phyloP scores from a whole-genome alignment of 257 asterid species.

The Forsythia suspensa region DNA sequence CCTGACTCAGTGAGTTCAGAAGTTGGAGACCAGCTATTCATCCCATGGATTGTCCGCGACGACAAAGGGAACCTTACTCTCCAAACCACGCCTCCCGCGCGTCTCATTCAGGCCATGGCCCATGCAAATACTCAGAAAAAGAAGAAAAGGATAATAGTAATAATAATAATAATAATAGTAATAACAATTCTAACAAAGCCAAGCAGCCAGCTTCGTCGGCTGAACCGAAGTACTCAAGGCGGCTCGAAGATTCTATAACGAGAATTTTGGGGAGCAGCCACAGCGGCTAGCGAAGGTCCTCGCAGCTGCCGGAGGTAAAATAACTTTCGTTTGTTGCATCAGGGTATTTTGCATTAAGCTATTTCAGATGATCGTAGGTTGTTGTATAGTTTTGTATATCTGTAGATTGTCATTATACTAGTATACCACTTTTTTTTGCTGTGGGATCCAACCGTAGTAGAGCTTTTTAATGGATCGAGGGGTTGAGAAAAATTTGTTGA shows the following conservation, averaged over 20 bases:
- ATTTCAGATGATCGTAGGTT: background rate
- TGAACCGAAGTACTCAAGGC: constrained; percentile 85
- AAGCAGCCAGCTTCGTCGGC: constrained; percentile 28
- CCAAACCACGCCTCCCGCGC: constrained; percentile 54
- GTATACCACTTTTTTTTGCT: too few species aligned
- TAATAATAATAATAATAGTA: background rate
- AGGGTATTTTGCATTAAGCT: constrained; percentile 3
- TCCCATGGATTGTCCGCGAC: constrained; percentile 77
- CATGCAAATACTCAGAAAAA: constrained; percentile 49
- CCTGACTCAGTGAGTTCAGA: constrained; percentile 27
- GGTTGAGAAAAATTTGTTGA: too few species aligned
- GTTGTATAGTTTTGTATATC: background rate
- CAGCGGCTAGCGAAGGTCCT: constrained; percentile 88
- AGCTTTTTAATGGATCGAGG: too few species aligned
- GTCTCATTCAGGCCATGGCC: constrained; percentile 53
- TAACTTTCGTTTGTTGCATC: background rate
- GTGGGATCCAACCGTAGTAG: too few species aligned
- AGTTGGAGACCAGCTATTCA: constrained; percentile 42
- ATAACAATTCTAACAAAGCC: constrained; percentile 23
- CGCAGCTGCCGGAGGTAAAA: constrained; percentile 93
- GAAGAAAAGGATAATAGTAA: constrained; percentile 49
- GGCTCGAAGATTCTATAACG: constrained; percentile 91
- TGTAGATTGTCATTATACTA: too few species aligned
- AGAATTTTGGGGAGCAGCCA: constrained; percentile 78
- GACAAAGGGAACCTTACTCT: constrained; percentile 61